phyloP scores from a whole-genome alignment of 2,329 filamentous ascomycete genomes.

The Claviceps citrina region DNA sequence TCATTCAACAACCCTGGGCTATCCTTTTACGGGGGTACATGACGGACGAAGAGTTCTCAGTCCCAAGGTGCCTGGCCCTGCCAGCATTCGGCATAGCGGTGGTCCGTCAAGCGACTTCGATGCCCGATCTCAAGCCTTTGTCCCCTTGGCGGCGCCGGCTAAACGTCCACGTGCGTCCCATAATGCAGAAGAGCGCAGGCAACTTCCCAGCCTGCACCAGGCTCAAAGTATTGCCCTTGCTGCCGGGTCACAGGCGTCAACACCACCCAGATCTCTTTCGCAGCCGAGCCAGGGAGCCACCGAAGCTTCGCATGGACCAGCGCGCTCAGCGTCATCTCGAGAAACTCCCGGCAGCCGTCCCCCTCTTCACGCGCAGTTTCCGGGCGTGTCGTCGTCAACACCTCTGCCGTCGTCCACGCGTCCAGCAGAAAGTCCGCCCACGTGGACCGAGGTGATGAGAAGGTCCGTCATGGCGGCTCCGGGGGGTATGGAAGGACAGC shows the following conservation, averaged over 20 bases:
- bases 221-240: constrained; percentile 12
- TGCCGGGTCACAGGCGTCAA: constrained; percentile 9
- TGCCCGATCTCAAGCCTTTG: constrained; percentile 9
- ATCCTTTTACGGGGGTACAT: constrained; percentile 17
- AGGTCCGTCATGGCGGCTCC: constrained; percentile 15
- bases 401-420: constrained; percentile 11
- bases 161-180: constrained; percentile 20
- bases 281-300: constrained; percentile 18
- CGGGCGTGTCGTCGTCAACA: constrained; percentile 9
- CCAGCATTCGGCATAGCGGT: constrained; percentile 14
- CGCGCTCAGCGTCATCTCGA: constrained; percentile 10
- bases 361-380: constrained; percentile 11
- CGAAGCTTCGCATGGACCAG: constrained; percentile 13
- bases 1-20: constrained; percentile 17
- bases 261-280: constrained; percentile 19
- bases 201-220: constrained; percentile 14
- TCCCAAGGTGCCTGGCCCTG: constrained; percentile 16
- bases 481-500: constrained; percentile 19
- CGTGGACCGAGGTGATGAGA: constrained; percentile 20
- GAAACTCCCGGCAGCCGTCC: constrained; percentile 9
- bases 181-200: constrained; percentile 13
- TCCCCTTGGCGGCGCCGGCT: constrained; percentile 13
- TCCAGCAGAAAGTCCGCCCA: constrained; percentile 11
- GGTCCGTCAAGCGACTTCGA: constrained; percentile 12
- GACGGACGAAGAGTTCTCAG: constrained; percentile 18